These are phyloP conservation scores for Vairimorpha ceranae DNA, from an alignment of 371 early-diverging fungal genomes.

Conservation along the genomic window DNA sequence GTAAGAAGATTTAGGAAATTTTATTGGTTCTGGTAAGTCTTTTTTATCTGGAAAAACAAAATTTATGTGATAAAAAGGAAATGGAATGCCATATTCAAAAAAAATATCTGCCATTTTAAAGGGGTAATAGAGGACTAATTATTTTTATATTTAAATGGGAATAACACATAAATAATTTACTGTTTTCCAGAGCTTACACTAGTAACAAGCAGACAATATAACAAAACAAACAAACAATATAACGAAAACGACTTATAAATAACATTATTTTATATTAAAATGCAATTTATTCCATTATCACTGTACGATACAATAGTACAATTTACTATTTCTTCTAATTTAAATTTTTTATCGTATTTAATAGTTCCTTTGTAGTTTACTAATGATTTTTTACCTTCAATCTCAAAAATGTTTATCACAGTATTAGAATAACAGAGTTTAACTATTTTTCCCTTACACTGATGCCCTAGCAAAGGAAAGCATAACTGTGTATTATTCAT, in stretches of 20 bases:
- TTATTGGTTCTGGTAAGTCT: background rate
- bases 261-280: background rate
- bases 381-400: background rate
- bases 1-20: background rate
- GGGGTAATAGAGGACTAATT: too few relatives aligned
- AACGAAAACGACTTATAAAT: too few relatives aligned
- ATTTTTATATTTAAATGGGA: too few relatives aligned
- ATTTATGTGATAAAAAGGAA: background rate
- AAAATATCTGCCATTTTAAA: background rate
- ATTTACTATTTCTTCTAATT: background rate
- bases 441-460: background rate
- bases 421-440: background rate
- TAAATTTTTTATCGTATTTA: background rate
- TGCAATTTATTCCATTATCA: slow-evolving; percentile 4
- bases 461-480: background rate
- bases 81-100: background rate
- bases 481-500: too few relatives aligned
- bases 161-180: too few relatives aligned
- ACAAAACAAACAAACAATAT: too few relatives aligned
- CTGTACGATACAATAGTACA: background rate
- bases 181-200: too few relatives aligned
- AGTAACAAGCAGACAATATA: too few relatives aligned
- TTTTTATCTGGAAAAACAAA: background rate
- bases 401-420: background rate
- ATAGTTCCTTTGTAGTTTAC: background rate